phyloP scores from a whole-genome alignment of 257 asterid species.

The Petrea volubilis region DNA sequence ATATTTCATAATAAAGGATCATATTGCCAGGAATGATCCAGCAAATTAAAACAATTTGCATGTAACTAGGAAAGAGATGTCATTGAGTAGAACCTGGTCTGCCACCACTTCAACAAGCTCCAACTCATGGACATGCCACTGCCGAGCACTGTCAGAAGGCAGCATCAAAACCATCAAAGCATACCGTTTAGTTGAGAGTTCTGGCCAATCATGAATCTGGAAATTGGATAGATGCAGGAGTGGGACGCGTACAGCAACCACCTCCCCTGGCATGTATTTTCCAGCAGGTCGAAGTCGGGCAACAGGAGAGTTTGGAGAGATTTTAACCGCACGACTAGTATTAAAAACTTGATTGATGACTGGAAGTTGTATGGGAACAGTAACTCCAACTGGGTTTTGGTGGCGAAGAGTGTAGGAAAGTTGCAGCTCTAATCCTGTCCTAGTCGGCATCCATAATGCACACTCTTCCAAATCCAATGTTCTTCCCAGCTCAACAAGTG shows the following conservation, averaged over 20 bases:
- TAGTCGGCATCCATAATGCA: constrained; percentile 98
- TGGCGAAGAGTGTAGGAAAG: constrained; percentile 93
- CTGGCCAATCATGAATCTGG: constrained; percentile 98
- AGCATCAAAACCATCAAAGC: constrained; percentile 98
- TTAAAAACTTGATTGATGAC: constrained; percentile 76
- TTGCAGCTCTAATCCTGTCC: constrained; percentile 89
- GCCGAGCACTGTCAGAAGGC: constrained; percentile 94
- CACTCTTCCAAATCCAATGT: constrained; percentile 91
- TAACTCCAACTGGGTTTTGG: constrained; percentile 82
- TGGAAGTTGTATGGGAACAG: constrained; percentile 89
- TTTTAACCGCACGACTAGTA: constrained; percentile 70
- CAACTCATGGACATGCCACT: constrained; percentile 94
- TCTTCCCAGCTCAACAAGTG: constrained; percentile 94
- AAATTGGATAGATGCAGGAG: constrained; percentile 85
- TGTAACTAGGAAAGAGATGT: constrained; percentile 16
- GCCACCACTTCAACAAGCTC: constrained; percentile 99
- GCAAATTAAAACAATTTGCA: neutral
- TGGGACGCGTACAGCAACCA: constrained; percentile 94
- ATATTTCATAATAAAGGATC: neutral
- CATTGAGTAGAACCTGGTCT: constrained; percentile 67
- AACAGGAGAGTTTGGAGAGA: constrained; percentile 84
- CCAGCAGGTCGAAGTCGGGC: constrained; percentile 82
- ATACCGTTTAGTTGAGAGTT: constrained; percentile 80
- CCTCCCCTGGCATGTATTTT: constrained; percentile 85
- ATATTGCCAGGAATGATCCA: neutral